Evolutionary conservation across 2,329 filamentous ascomycete genomes (phyloP), one percentile per base, ranked within the genome.

Genomic region (Microcyclospora pomicola): DNA sequence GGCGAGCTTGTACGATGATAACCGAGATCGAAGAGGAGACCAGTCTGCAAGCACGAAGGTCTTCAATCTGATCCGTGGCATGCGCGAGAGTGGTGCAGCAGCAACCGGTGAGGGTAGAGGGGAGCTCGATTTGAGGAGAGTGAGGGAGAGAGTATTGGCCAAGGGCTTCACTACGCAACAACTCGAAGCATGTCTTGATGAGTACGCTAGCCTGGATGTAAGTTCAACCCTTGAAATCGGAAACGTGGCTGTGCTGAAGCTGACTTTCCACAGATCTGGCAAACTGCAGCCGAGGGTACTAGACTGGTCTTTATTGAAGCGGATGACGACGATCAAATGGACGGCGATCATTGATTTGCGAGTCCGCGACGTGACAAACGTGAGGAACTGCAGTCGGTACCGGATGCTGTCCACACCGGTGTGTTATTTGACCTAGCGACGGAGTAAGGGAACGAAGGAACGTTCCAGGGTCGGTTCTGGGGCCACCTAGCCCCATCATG

Each of bases 81-180:
- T 96, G 64, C 80, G 84, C 33, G 87, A 93, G 52, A 80, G 77
- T 37, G 87, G 88, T 40, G 85, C 86, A 38, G 77, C 76, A 33
- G 76, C 75, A 40, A 86, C 88, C 49, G 78, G 82, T 31, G 77
- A 85, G 34, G 85, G 83, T 19, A 49, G 73, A 49, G 67, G 82
- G 14, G 87, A 95, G 61, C 65, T 98, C 51, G 91, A 80, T 60
- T 73, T 98, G 67, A 75, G 82, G 49, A 82, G 85, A 62, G 84
- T 98, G 42, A 76, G 87, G 59, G 87, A 95, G 62, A 69, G 91
- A 48, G 86, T 98, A 24, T 71, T 96, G 52, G 91, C 87, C 37
- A 95, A 94, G 72, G 91, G 91, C 2, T 98, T 95, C 61, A 98
- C 88, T 0, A 80, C 86, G 47, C 85, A 96, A 61, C 87, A 98